Evolutionary conservation across 129 eudicot species (phyloP).

Genomic region (Lactuca sativa): DNA sequence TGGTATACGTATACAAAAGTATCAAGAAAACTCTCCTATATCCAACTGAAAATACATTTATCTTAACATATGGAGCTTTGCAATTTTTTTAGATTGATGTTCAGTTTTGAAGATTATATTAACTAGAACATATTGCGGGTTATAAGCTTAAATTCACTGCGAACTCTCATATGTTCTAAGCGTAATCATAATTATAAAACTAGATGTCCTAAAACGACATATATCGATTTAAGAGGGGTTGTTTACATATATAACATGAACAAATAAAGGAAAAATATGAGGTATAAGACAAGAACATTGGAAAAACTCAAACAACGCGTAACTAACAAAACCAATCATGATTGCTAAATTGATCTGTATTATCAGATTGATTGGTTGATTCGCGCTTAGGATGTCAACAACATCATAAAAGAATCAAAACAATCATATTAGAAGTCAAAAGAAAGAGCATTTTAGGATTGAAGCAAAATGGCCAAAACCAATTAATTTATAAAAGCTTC

Average conservation of each 20-base stretch:
- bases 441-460: conserved; percentile 9
- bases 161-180: no score
- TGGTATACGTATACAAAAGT: not conserved
- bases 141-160: no score
- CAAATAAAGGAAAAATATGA: not conserved
- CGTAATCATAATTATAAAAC: no score
- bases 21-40: not conserved
- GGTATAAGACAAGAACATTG: not conserved
- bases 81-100: no score
- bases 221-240: not conserved
- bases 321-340: not conserved
- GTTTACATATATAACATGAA: not conserved
- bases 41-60: not conserved
- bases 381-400: not conserved
- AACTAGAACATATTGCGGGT: no score
- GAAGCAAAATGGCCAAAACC: conserved; percentile 23
- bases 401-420: conserved; percentile 4
- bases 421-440: conserved; percentile 13
- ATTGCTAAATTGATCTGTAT: not conserved
- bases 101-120: no score
- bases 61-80: no score
- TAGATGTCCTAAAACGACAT: not conserved
- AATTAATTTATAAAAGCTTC: conserved; percentile 4
- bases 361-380: not conserved
- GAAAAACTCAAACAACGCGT: not conserved